phyloP scores from a whole-genome alignment of 2,329 filamentous ascomycete genomes.

The Alternaria consortialis region DNA sequence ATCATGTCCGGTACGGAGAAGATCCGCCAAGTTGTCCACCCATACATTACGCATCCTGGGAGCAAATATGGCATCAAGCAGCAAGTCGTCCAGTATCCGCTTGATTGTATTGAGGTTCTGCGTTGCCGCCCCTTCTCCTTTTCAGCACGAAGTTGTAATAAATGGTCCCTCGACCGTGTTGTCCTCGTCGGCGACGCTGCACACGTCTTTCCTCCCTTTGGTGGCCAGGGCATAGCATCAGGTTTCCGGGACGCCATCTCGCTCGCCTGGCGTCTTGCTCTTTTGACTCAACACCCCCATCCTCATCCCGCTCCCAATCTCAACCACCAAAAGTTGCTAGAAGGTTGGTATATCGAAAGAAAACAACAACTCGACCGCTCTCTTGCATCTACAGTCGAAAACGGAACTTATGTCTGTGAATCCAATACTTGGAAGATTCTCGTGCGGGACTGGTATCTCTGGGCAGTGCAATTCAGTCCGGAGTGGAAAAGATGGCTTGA shows the following conservation, averaged over 20 bases:
- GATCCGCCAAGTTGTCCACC: neutral
- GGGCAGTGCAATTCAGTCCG: neutral
- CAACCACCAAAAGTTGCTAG: neutral
- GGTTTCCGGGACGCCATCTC: conserved; percentile 16
- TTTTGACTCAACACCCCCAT: neutral
- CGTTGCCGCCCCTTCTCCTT: conserved; percentile 3
- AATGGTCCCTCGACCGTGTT: neutral
- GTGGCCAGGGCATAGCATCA: conserved; percentile 17
- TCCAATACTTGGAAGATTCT: neutral
- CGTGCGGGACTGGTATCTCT: neutral
- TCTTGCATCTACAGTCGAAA: neutral
- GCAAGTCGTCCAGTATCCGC: neutral
- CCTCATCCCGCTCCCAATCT: neutral
- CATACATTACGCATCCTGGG: neutral
- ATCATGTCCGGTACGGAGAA: neutral
- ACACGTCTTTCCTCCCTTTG: conserved; percentile 23
- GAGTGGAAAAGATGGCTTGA: neutral
- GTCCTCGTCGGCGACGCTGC: conserved; percentile 16
- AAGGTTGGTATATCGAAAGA: neutral
- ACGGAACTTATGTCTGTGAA: neutral
- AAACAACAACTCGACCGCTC: conserved; percentile 1
- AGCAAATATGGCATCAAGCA: neutral
- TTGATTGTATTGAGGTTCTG: conserved; percentile 6
- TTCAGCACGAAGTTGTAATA: conserved; percentile 5
- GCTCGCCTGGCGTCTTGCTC: conserved; percentile 2